phyloP scores from a whole-genome alignment of 768 basidiomycete species.

The Exidia glandulosa region DNA sequence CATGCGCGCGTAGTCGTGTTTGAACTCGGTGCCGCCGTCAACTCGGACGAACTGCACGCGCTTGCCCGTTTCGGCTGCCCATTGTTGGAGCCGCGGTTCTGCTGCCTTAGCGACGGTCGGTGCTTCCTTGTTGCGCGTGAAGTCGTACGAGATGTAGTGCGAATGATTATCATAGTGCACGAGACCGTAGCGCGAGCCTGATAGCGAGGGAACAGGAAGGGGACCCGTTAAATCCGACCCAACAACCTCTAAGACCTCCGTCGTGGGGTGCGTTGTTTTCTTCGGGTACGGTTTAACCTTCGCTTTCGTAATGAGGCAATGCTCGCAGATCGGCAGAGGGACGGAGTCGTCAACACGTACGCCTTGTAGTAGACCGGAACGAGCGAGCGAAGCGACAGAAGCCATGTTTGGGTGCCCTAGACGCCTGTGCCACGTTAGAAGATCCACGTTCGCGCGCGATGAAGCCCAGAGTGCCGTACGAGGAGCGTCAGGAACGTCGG shows the following conservation, averaged over 20 bases:
- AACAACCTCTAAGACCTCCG: background rate
- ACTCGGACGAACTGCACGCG: background rate
- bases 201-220: background rate
- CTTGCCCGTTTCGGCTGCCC: background rate
- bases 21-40: conserved; percentile 8
- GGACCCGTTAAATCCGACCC: background rate
- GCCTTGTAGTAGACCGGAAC: too few relatives aligned
- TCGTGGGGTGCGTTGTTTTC: background rate
- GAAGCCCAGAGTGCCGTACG: too few relatives aligned
- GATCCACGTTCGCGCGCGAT: too few relatives aligned
- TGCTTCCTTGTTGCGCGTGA: background rate
- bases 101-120: background rate
- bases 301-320: too few relatives aligned
- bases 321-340: too few relatives aligned
- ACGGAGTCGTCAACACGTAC: too few relatives aligned
- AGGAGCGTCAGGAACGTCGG: too few relatives aligned
- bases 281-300: background rate
- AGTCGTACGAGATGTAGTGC: background rate
- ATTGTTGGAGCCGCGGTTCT: background rate
- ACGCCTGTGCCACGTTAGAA: too few relatives aligned
- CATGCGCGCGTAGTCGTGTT: background rate
- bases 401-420: too few relatives aligned
- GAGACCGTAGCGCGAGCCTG: background rate
- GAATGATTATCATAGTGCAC: background rate
- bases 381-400: too few relatives aligned